Conservation (phyloP, 345 rosid genomes). For the Sapria himalayana region DNA sequence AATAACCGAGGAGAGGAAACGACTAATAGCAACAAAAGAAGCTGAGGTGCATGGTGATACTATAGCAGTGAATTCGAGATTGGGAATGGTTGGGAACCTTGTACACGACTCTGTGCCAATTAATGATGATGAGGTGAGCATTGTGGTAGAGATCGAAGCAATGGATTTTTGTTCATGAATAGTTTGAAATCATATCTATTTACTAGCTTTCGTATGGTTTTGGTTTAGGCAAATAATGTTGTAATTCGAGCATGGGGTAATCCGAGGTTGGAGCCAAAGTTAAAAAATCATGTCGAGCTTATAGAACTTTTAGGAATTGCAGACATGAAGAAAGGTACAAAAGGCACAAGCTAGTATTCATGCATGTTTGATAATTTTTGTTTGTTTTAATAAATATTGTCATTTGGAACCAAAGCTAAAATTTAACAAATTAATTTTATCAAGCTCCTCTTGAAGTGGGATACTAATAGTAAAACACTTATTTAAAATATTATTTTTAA, state of each 20-base stretch:
- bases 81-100: slow-evolving; percentile 59
- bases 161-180: too few species aligned
- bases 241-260: slow-evolving; percentile 43
- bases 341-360: too few species aligned
- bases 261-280: slow-evolving; percentile 28
- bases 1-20: slow-evolving; percentile 33
- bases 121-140: slow-evolving; percentile 44
- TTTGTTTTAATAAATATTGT: too few species aligned
- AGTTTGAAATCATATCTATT: too few species aligned
- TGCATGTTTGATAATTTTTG: too few species aligned
- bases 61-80: slow-evolving; percentile 28
- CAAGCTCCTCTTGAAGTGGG: too few species aligned
- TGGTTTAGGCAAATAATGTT: slow-evolving; percentile 63
- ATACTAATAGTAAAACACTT: too few species aligned
- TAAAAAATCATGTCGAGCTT: slow-evolving; percentile 81
- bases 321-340: slow-evolving; percentile 61
- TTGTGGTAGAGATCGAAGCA: too few species aligned
- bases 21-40: slow-evolving; percentile 28
- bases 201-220: too few species aligned
- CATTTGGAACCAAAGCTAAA: too few species aligned
- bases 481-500: too few species aligned
- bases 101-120: slow-evolving; percentile 79
- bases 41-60: slow-evolving; percentile 50
- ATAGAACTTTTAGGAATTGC: slow-evolving; percentile 77
- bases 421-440: too few species aligned